phyloP scores from a whole-genome alignment of 768 basidiomycete species.

The Thelephora ganbajun region DNA sequence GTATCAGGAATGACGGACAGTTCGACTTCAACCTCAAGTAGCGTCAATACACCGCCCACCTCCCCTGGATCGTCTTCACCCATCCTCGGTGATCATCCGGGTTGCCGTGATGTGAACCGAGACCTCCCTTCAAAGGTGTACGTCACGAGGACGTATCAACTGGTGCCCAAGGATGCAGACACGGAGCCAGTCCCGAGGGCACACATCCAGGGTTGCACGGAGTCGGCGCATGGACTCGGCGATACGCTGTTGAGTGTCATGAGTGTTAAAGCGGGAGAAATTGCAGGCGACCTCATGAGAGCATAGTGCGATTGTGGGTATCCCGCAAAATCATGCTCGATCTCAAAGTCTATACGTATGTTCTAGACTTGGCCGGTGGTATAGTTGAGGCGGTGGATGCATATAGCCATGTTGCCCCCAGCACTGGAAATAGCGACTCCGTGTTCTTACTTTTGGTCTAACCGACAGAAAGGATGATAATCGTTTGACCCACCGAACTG shows the following conservation, averaged over 20 bases:
- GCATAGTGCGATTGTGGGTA: too few relatives aligned
- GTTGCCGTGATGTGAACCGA: slow-evolving; percentile 1
- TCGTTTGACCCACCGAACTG: too few relatives aligned
- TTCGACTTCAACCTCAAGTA: neutral
- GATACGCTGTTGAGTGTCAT: slow-evolving; percentile 35
- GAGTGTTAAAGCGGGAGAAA: slow-evolving; percentile 30
- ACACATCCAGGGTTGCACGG: slow-evolving; percentile 23
- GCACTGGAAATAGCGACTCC: too few relatives aligned
- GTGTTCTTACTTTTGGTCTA: too few relatives aligned
- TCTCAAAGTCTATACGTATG: too few relatives aligned
- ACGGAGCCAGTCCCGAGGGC: slow-evolving; percentile 10
- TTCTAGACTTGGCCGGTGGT: too few relatives aligned
- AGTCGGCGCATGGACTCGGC: slow-evolving; percentile 24
- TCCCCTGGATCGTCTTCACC: slow-evolving; percentile 2
- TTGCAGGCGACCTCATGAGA: slow-evolving; percentile 22
- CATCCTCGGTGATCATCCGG: slow-evolving; percentile 4
- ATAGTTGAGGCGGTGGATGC: too few relatives aligned
- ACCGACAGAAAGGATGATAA: too few relatives aligned
- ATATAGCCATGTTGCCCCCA: too few relatives aligned
- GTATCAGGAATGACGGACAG: neutral
- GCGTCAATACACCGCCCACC: slow-evolving; percentile 1
- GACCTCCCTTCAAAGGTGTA: slow-evolving; percentile 7
- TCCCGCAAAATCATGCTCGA: too few relatives aligned
- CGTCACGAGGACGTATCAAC: slow-evolving; percentile 9
- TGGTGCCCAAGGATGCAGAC: slow-evolving; percentile 3